These are phyloP conservation scores for Bipolaris victoriae DNA, from an alignment of 2,329 filamentous ascomycete genomes.

Conservation along the genomic window DNA sequence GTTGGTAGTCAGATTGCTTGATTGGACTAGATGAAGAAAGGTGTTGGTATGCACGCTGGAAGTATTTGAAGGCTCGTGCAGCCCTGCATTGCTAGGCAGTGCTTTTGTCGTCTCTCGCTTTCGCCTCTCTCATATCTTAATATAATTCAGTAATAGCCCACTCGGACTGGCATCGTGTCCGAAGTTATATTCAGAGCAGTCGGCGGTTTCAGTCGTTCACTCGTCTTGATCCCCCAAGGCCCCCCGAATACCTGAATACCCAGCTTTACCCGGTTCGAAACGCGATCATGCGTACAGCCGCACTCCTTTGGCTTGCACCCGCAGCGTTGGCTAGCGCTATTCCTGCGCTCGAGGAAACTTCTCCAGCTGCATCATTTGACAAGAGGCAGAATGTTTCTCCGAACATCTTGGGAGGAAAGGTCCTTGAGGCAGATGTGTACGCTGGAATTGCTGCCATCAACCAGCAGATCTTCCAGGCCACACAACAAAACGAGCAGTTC, in stretches of 20 bases:
- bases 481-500: constrained; percentile 25
- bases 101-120: constrained; percentile 16
- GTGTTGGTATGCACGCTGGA: constrained; percentile 5
- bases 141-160: constrained; percentile 15
- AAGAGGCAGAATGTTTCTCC: constrained; percentile 22
- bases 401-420: constrained; percentile 20
- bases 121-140: constrained; percentile 11
- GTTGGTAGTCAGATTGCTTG: not conserved
- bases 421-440: constrained; percentile 30
- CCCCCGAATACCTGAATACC: not conserved
- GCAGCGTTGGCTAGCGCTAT: constrained; percentile 25
- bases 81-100: constrained; percentile 13
- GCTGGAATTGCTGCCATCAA: constrained; percentile 33
- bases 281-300: constrained; percentile 27
- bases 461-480: constrained; percentile 37
- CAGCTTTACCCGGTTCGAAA: constrained; percentile 17
- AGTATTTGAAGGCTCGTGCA: constrained; percentile 26
- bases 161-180: constrained; percentile 12
- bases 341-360: constrained; percentile 14
- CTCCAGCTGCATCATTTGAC: constrained; percentile 20
- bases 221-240: constrained; percentile 13
- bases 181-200: constrained; percentile 18
- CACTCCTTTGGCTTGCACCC: constrained; percentile 26
- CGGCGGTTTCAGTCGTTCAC: constrained; percentile 7
- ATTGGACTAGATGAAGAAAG: constrained; percentile 11